Evolutionary conservation across 805 yeast species (phyloP).

Genomic region (Lipomyces kockii): DNA sequence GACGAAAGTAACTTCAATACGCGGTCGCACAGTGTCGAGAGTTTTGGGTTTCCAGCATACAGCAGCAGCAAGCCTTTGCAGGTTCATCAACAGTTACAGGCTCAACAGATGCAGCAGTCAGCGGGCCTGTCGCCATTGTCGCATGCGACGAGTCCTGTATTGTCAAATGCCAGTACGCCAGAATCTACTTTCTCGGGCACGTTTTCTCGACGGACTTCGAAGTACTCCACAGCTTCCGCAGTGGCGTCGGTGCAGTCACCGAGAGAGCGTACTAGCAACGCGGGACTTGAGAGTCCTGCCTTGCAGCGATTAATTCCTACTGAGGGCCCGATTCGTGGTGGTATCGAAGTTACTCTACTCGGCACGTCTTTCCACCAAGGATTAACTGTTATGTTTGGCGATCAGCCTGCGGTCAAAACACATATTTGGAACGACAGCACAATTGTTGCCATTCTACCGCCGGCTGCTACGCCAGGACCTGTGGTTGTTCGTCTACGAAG

Average conservation of each 20-base stretch:
- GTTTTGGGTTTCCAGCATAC: conserved; percentile 34
- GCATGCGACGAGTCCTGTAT: conserved; percentile 26
- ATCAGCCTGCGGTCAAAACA: conserved; percentile 57
- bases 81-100: conserved; percentile 12
- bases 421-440: conserved; percentile 97
- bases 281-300: conserved; percentile 50
- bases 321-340: conserved; percentile 95
- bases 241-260: conserved; percentile 1
- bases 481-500: conserved; percentile 83
- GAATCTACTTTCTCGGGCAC: conserved; percentile 18
- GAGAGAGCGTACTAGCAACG: not conserved
- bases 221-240: conserved; percentile 8
- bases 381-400: conserved; percentile 83
- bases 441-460: conserved; percentile 91
- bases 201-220: not conserved
- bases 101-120: conserved; percentile 4
- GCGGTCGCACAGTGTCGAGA: conserved; percentile 32
- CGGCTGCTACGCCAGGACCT: conserved; percentile 86
- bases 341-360: conserved; percentile 88
- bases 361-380: conserved; percentile 89
- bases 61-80: conserved; percentile 27
- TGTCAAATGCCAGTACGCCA: conserved; percentile 22
- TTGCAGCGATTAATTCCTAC: conserved; percentile 92
- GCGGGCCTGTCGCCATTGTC: conserved; percentile 16
- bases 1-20: conserved; percentile 29